Conservation (phyloP, 164 flowering plant genomes). For the Vitis cinerea region DNA sequence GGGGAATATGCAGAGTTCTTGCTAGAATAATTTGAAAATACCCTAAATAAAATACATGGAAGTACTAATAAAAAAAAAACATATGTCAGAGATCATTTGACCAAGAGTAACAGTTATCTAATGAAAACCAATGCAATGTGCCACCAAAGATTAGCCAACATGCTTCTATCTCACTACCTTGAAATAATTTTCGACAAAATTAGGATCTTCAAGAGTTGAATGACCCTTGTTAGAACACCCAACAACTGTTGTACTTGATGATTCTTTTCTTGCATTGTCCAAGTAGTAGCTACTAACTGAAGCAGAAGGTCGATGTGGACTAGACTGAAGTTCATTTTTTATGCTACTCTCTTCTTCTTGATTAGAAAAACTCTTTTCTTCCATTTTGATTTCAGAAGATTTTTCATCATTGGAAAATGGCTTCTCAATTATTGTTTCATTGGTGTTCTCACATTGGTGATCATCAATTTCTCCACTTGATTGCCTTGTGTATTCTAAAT, state of each 20-base stretch:
- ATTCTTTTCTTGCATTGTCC: constrained; percentile 26
- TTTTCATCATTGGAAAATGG: constrained; percentile 15
- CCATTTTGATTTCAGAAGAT: constrained; percentile 16
- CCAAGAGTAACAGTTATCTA: too few species aligned
- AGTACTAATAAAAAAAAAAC: too few species aligned
- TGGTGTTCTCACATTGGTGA: constrained; percentile 10
- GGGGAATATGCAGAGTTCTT: too few species aligned
- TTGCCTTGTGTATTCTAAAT: constrained; percentile 9
- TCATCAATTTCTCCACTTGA: constrained; percentile 20
- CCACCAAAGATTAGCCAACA: not conserved
- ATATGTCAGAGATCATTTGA: too few species aligned
- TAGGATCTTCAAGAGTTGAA: constrained; percentile 76
- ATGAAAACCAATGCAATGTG: too few species aligned
- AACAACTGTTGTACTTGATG: constrained; percentile 23
- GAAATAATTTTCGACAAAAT: constrained; percentile 95
- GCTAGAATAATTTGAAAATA: too few species aligned
- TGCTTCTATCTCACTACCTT: constrained; percentile 50
- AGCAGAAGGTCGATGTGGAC: constrained; percentile 29
- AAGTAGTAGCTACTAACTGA: constrained; percentile 29
- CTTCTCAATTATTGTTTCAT: constrained; percentile 19
- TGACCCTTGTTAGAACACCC: constrained; percentile 33
- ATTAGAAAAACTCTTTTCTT: constrained; percentile 14
- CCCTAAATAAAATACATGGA: too few species aligned
- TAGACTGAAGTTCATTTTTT: constrained; percentile 18
- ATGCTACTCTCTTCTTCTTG: constrained; percentile 21